Conservation (phyloP, 1,284 basidiomycete species). For the Schizophyllum amplum region DNA sequence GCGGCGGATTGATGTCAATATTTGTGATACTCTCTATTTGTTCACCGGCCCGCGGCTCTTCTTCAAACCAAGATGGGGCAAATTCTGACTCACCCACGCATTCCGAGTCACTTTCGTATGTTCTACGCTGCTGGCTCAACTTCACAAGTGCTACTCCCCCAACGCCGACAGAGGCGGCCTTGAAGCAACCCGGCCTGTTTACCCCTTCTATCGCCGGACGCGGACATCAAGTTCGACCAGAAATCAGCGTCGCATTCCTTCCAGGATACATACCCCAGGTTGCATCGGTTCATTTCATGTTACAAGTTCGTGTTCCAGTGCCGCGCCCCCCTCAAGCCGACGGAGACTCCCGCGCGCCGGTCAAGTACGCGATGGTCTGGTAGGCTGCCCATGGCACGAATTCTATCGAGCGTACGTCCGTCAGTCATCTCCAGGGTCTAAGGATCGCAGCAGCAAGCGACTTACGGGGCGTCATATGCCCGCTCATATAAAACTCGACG, state of each 20-base stretch:
- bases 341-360: slow-evolving; percentile 42
- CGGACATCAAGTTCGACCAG: no score
- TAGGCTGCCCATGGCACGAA: slow-evolving; percentile 53
- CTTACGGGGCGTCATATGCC: slow-evolving; percentile 54
- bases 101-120: no score
- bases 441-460: neutral
- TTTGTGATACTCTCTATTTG: neutral
- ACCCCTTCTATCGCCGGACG: neutral
- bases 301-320: no score
- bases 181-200: neutral
- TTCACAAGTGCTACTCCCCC: no score
- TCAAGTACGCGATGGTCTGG: slow-evolving; percentile 38
- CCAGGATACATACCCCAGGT: no score
- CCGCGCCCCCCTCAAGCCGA: slow-evolving; percentile 31
- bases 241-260: no score
- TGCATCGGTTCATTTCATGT: no score
- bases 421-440: slow-evolving; percentile 2
- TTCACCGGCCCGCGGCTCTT: no score
- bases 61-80: no score
- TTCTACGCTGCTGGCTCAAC: no score
- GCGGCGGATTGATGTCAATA: neutral
- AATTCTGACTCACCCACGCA: no score
- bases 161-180: neutral
- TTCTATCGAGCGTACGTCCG: slow-evolving; percentile 24
- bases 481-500: slow-evolving; percentile 48